phyloP scores from a whole-genome alignment of 2,329 filamentous ascomycete genomes.

The Xylaria digitata region DNA sequence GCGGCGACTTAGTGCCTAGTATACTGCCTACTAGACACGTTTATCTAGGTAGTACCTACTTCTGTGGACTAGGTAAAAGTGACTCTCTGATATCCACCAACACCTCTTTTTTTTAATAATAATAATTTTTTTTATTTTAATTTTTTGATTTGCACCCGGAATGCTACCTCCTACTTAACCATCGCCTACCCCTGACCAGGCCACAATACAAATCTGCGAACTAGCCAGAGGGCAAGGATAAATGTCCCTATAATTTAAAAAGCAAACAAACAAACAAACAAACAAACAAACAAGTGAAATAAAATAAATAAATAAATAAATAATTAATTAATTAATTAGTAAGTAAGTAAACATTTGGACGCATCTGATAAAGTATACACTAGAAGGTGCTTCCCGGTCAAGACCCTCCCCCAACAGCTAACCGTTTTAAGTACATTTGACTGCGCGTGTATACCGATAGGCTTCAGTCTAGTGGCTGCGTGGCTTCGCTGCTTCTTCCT shows the following conservation, averaged over 20 bases:
- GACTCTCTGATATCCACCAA: too few relatives aligned
- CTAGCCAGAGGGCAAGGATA: background rate
- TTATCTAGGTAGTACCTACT: background rate
- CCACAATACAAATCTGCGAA: background rate
- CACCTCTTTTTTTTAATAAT: too few relatives aligned
- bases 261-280: too few relatives aligned
- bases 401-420: background rate
- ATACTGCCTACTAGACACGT: background rate
- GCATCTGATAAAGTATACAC: too few relatives aligned
- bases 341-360: too few relatives aligned
- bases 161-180: background rate
- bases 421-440: background rate
- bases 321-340: background rate
- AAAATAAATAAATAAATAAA: background rate
- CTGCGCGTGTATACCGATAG: background rate
- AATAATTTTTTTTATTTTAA: too few relatives aligned
- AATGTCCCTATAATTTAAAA: background rate
- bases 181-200: background rate
- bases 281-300: background rate
- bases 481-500: conserved; percentile 22
- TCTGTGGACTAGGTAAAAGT: too few relatives aligned
- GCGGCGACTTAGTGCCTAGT: background rate
- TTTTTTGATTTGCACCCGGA: background rate
- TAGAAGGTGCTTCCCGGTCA: too few relatives aligned
- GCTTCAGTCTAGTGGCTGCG: conserved; percentile 14